Percentiles rank a stretch among this genome's conserved stretches.
Evolutionary conservation across 2,329 filamentous ascomycete genomes (phyloP).

Genomic region (Talaromyces albobiverticillius): DNA sequence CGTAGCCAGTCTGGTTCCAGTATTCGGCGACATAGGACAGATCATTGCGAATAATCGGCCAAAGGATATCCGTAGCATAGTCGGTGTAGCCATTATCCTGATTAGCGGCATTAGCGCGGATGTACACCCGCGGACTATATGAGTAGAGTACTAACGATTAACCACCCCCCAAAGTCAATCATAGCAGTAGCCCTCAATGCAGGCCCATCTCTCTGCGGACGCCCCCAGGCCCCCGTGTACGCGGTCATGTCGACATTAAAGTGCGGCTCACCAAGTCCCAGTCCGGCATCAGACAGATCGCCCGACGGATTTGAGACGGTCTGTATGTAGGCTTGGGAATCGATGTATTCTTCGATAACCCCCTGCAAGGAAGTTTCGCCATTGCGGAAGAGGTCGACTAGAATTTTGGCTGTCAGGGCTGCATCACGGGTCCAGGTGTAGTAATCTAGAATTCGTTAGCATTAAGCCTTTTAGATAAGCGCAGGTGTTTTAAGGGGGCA

Average conservation of each 20-base stretch:
- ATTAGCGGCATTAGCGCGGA: no score
- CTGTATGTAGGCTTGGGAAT: slow-evolving; percentile 65
- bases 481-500: no score
- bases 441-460: slow-evolving; percentile 54
- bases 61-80: slow-evolving; percentile 59
- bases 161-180: slow-evolving; percentile 56
- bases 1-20: slow-evolving; percentile 63
- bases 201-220: slow-evolving; percentile 61
- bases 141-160: slow-evolving; percentile 48
- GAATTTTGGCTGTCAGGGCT: slow-evolving; percentile 65
- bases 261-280: slow-evolving; percentile 67
- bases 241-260: slow-evolving; percentile 61
- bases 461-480: not conserved
- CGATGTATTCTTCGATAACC: slow-evolving; percentile 66
- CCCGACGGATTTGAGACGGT: slow-evolving; percentile 68
- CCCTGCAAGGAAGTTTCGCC: slow-evolving; percentile 58
- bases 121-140: no score
- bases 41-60: slow-evolving; percentile 73
- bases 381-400: slow-evolving; percentile 64
- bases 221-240: slow-evolving; percentile 68
- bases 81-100: slow-evolving; percentile 52
- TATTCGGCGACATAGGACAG: slow-evolving; percentile 70
- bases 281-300: slow-evolving; percentile 49
- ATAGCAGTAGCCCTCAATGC: slow-evolving; percentile 31
- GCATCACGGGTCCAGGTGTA: slow-evolving; percentile 78